Percentiles rank a stretch among this genome's conserved stretches.
Evolutionary conservation across 345 rosid species (phyloP).

Genomic region (sweet orange (Citrus sinensis)): DNA sequence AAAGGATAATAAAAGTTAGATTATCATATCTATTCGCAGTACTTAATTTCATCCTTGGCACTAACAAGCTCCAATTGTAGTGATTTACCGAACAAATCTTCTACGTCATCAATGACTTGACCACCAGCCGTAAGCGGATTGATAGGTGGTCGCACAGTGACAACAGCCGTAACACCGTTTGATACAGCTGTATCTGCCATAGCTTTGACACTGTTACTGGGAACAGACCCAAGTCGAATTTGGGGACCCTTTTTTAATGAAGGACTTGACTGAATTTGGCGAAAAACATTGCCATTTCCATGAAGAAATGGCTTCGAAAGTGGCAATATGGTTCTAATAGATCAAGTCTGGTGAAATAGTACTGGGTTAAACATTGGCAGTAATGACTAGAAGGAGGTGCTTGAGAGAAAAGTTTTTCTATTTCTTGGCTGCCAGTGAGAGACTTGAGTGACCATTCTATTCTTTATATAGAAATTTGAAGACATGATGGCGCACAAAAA

Average conservation of each 20-base stretch:
- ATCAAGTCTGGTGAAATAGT: slow-evolving; percentile 15
- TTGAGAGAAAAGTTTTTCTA: background rate
- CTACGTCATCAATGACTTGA: slow-evolving; percentile 28
- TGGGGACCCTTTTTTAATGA: background rate
- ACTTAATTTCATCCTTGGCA: slow-evolving; percentile 46
- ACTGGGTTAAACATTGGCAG: slow-evolving; percentile 33
- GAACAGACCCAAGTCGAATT: slow-evolving; percentile 8
- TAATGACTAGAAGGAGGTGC: background rate
- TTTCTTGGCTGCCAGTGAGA: background rate
- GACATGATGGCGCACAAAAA: no score
- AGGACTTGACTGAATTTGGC: background rate
- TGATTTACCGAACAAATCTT: slow-evolving; percentile 25
- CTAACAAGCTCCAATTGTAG: slow-evolving; percentile 10
- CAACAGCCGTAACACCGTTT: slow-evolving; percentile 30
- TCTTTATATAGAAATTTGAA: background rate
- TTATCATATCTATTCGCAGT: no score
- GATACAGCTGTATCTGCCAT: background rate
- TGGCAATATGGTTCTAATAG: slow-evolving; percentile 7
- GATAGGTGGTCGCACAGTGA: slow-evolving; percentile 20
- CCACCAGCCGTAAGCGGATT: background rate
- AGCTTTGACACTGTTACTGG: slow-evolving; percentile 15
- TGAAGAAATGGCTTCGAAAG: slow-evolving; percentile 28
- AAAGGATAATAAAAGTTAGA: no score
- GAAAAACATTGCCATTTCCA: slow-evolving; percentile 18
- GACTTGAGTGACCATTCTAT: background rate